A percentile compares a stretch with the other conserved stretches of the same genome.
These are phyloP conservation scores for Rhizopogon rudus DNA, from an alignment of 768 basidiomycete genomes.

Conservation along the genomic window DNA sequence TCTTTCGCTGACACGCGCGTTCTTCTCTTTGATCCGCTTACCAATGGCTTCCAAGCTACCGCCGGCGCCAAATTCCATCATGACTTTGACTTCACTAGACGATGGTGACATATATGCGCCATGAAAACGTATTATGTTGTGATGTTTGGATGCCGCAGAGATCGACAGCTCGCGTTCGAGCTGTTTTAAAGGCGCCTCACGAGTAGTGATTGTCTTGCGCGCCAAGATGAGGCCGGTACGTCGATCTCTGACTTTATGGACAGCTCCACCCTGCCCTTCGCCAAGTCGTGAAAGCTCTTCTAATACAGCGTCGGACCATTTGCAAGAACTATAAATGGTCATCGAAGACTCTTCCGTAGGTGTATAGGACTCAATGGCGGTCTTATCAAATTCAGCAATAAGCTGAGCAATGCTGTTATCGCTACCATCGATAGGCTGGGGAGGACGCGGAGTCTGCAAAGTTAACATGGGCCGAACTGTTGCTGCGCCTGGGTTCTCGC, in stretches of 20 bases:
- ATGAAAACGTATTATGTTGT: slow-evolving; percentile 88
- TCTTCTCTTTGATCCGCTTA: slow-evolving; percentile 73
- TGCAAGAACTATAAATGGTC: slow-evolving; percentile 13
- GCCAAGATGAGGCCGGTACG: slow-evolving; percentile 82
- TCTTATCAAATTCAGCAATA: slow-evolving; percentile 25
- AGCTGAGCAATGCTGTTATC: slow-evolving; percentile 34
- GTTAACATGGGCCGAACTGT: slow-evolving; percentile 36
- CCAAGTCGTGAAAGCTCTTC: slow-evolving; percentile 79
- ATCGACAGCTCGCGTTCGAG: slow-evolving; percentile 89
- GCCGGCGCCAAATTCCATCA: slow-evolving; percentile 89
- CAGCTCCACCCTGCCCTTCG: slow-evolving; percentile 95
- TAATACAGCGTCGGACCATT: slow-evolving; percentile 68
- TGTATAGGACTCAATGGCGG: slow-evolving; percentile 26
- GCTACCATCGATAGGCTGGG: slow-evolving; percentile 18
- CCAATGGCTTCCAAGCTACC: slow-evolving; percentile 88
- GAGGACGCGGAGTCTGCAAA: slow-evolving; percentile 29
- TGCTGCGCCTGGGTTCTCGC: slow-evolving; percentile 33
- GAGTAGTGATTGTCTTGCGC: slow-evolving; percentile 89
- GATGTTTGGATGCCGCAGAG: slow-evolving; percentile 76
- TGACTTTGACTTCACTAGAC: slow-evolving; percentile 88
- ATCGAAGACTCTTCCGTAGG: slow-evolving; percentile 32
- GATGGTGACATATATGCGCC: slow-evolving; percentile 89
- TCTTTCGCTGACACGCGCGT: slow-evolving; percentile 77
- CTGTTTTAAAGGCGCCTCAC: slow-evolving; percentile 88
- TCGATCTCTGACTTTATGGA: slow-evolving; percentile 87